Evolutionary conservation across 495 filamentous ascomycete species (phyloP).

Genomic region (Lindgomyces ingoldianus): DNA sequence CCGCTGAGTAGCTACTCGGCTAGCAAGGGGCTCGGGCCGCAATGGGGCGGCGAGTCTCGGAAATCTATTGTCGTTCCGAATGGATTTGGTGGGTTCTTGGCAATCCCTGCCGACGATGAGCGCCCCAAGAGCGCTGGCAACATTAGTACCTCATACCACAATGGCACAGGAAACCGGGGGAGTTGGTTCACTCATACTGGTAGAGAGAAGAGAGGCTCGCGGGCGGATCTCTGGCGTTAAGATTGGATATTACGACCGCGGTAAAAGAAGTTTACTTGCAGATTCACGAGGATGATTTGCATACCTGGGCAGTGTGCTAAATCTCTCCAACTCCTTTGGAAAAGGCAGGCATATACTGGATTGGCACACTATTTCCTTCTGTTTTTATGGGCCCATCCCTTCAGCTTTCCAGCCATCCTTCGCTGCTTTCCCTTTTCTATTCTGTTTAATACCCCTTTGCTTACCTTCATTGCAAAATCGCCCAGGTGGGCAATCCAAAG

Average conservation of each 20-base stretch:
- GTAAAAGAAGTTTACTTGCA: too few relatives aligned
- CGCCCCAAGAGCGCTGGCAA: constrained; percentile 34
- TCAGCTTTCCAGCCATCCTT: background rate
- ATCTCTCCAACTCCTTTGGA: too few relatives aligned
- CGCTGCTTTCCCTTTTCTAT: background rate
- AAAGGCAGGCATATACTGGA: too few relatives aligned
- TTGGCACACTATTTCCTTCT: too few relatives aligned
- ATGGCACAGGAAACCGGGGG: background rate
- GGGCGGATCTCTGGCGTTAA: constrained; percentile 41
- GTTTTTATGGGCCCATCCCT: background rate
- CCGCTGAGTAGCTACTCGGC: constrained; percentile 59
- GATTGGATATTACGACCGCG: background rate
- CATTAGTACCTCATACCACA: background rate
- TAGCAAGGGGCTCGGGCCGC: constrained; percentile 52
- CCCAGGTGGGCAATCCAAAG: background rate
- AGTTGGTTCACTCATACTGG: constrained; percentile 20
- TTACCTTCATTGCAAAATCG: background rate
- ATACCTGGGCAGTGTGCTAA: too few relatives aligned
- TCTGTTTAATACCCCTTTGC: background rate
- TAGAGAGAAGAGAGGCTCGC: constrained; percentile 19
- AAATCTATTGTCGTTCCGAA: constrained; percentile 70
- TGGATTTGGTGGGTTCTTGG: constrained; percentile 77
- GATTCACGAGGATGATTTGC: too few relatives aligned
- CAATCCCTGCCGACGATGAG: constrained; percentile 62
- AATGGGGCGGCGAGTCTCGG: constrained; percentile 63